Evolutionary conservation across 208 protist genomes (phyloP), one percentile per base, ranked within the genome.

Genomic region (Leishmania lainsoni): DNA sequence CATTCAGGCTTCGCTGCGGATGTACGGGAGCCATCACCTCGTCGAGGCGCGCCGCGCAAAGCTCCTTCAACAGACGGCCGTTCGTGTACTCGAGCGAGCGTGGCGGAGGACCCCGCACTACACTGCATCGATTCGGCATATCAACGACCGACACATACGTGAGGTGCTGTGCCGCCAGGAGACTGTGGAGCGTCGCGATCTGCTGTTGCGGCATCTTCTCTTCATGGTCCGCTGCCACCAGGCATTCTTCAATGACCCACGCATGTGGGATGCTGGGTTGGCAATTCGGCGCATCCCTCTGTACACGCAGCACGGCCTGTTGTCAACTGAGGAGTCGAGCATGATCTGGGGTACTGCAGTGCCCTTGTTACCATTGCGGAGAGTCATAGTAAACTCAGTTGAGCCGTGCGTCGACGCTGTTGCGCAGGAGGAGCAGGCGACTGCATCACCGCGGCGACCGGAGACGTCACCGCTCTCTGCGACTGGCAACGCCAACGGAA

Each of bases 141-240:
- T 87, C 1, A 29, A 84, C 58, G 76, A 87, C 35, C 48, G 70
- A 26, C 82, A 84, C 8, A 80, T 86, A 58, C 83, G 83, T 35
- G 81, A 85, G 45, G 71, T 95, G 71, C 58, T 95, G 45, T 32
- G 83, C 17, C 81, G 85, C 3, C 85, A 92, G 10, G 93, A 96
- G 71, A 39, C 75, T 26, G 78, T 96, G 75, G 93, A 96, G 80
- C 82, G 93, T 58, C 93, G 91, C 5, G 93, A 96, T 65, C 45
- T 89, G 48, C 63, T 89, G 26, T 83, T 91, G 35, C 86, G 42
- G 16, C 90, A 86, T 49, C 76, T 91, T 6, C 26, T 83, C 16
- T 93, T 90, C 78, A 75, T 94, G 9, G 75, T 96, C 35, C 73
- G 84, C 1, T 85, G 75, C n/a, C 91, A 96, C 63, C 93, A 96